Conservation (phyloP, 2,329 filamentous ascomycete genomes). For the Paecilomyces fulvus region DNA sequence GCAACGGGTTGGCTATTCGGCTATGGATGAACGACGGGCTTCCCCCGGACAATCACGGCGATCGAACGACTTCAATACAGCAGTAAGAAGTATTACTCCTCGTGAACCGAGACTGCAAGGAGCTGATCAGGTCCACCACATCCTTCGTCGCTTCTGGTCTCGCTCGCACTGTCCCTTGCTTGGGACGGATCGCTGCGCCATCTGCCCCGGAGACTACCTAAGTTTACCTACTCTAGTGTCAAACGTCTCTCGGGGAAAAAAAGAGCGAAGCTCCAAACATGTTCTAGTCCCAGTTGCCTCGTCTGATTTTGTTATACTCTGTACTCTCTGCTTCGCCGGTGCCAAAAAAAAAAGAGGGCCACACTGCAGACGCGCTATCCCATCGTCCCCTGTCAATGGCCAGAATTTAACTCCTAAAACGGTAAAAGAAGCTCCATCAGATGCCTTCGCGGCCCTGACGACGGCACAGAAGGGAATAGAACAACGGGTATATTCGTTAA, state of each 20-base stretch:
- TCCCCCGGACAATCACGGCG: neutral
- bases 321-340: neutral
- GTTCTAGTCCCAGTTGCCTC: neutral
- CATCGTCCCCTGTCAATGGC: neutral
- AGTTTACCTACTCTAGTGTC: neutral
- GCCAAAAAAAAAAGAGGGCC: neutral
- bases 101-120: neutral
- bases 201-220: neutral
- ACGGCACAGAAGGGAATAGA: neutral
- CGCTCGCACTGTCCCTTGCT: neutral
- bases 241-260: neutral
- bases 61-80: neutral
- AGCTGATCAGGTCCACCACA: neutral
- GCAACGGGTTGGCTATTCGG: neutral
- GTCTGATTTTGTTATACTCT: neutral
- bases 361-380: neutral
- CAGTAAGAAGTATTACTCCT: neutral
- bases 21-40: neutral
- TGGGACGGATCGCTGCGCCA: neutral
- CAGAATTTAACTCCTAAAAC: neutral
- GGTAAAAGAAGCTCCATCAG: neutral
- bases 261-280: neutral
- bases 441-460: neutral
- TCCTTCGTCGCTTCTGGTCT: neutral
- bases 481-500: neutral